Evolutionary conservation across 164 flowering plant genomes (phyloP).

Genomic region (Euptelea pleiosperma): DNA sequence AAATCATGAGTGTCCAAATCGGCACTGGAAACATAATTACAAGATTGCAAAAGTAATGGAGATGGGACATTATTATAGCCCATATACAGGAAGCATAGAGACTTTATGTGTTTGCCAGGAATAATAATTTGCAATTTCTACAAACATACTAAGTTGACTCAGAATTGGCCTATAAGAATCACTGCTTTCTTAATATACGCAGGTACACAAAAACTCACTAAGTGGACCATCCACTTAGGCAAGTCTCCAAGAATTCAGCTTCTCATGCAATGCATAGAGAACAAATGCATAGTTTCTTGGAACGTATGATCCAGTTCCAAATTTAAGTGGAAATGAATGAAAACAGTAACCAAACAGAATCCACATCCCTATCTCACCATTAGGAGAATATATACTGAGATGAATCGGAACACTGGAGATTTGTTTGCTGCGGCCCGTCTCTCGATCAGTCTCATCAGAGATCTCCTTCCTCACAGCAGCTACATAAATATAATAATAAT

Average conservation of each 20-base stretch:
- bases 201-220: no score
- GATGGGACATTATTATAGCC: no score
- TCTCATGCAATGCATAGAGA: neutral
- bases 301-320: neutral
- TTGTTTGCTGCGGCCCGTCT: slow-evolving; percentile 76
- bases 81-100: no score
- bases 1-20: no score
- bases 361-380: slow-evolving; percentile 44
- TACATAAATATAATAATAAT: slow-evolving; percentile 23
- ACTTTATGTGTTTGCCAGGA: no score
- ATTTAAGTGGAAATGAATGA: neutral
- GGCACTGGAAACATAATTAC: no score
- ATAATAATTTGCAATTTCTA: no score
- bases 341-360: neutral
- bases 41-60: no score
- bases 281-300: neutral
- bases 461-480: slow-evolving; percentile 96
- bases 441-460: slow-evolving; percentile 91
- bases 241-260: neutral
- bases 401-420: slow-evolving; percentile 90
- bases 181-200: no score
- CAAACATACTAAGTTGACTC: no score
- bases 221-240: no score
- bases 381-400: slow-evolving; percentile 89
- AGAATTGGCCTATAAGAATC: no score